Percentiles rank a stretch among this genome's conserved stretches.
Conservation (phyloP, 108 stramenopile species). For the Cyclotella kingstonii region DNA sequence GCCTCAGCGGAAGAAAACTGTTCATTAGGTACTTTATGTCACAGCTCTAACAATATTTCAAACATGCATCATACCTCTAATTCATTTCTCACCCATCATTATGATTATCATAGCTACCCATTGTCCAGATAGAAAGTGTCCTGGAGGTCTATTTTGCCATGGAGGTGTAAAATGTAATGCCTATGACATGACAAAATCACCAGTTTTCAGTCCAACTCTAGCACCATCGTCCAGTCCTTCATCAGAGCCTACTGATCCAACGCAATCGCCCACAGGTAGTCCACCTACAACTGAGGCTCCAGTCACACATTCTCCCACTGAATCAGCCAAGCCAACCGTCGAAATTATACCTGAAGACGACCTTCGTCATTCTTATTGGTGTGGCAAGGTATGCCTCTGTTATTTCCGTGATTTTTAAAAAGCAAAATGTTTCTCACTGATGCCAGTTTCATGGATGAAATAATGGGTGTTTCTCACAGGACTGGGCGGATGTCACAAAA, state of each 20-base stretch:
- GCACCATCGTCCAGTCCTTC: constrained; percentile 24
- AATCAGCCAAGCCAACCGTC: constrained; percentile 6
- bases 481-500: constrained; percentile 30
- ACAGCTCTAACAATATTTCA: background rate
- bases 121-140: constrained; percentile 37
- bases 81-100: background rate
- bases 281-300: constrained; percentile 22
- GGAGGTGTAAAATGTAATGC: constrained; percentile 38
- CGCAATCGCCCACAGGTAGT: constrained; percentile 5
- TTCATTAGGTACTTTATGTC: constrained; percentile 9
- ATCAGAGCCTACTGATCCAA: constrained; percentile 7
- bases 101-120: constrained; percentile 11
- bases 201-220: constrained; percentile 5
- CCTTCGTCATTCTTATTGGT: constrained; percentile 40
- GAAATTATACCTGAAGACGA: constrained; percentile 32
- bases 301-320: constrained; percentile 4
- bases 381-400: constrained; percentile 16
- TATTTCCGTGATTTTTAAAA: too few relatives aligned
- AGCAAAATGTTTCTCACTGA: too few relatives aligned
- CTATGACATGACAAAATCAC: constrained; percentile 27
- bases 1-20: constrained; percentile 11
- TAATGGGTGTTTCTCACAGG: too few relatives aligned
- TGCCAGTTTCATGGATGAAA: too few relatives aligned
- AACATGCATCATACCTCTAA: background rate
- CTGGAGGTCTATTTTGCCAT: constrained; percentile 24